phyloP scores from a whole-genome alignment of 164 flowering plant species.

The Vitis rupestris region DNA sequence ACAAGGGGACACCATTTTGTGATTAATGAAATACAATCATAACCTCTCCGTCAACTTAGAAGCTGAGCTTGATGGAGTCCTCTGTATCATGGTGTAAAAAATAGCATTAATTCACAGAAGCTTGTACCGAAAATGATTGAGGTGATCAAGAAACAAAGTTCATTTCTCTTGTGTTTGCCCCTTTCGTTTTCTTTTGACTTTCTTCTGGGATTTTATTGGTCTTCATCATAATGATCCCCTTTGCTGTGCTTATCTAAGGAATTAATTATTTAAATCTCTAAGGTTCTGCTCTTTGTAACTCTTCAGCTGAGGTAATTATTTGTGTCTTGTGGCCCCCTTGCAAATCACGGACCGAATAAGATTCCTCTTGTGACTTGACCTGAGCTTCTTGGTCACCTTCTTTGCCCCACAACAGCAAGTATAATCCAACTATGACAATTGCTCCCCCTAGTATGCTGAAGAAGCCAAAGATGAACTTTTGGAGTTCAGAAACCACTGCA shows the following conservation, averaged over 20 bases:
- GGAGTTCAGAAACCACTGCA: not conserved
- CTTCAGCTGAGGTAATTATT: conserved; percentile 13
- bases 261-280: conserved; percentile 3
- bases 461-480: conserved; percentile 3
- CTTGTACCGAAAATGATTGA: too few relatives aligned
- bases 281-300: conserved; percentile 12
- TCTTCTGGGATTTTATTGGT: not conserved
- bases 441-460: conserved; percentile 68
- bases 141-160: too few relatives aligned
- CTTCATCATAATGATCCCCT: not conserved
- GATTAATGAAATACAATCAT: too few relatives aligned
- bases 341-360: conserved; percentile 12
- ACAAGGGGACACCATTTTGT: too few relatives aligned
- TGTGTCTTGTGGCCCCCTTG: conserved; percentile 16
- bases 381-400: conserved; percentile 42
- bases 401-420: conserved; percentile 83
- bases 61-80: too few relatives aligned
- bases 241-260: not conserved
- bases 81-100: too few relatives aligned
- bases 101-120: too few relatives aligned
- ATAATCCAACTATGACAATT: conserved; percentile 63
- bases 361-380: conserved; percentile 18
- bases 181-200: not conserved
- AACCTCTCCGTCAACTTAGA: too few relatives aligned
- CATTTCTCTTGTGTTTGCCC: too few relatives aligned